Conservation (phyloP, 106 monocot genomes). For the Dactylorhiza incarnata region DNA sequence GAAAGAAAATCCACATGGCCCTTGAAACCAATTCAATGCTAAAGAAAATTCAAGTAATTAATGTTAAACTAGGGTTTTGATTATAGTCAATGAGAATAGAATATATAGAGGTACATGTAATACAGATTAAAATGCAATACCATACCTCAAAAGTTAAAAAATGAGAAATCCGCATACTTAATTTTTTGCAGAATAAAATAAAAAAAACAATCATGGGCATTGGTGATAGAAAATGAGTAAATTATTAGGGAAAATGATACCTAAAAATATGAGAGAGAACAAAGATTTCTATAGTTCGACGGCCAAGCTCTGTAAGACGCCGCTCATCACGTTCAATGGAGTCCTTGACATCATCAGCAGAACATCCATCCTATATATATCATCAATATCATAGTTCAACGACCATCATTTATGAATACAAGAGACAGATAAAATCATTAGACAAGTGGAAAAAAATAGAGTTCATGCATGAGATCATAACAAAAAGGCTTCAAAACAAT, state of each 20-base stretch:
- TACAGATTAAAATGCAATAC: background rate
- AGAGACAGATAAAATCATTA: background rate
- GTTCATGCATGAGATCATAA: background rate
- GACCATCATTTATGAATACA: slow-evolving; percentile 5
- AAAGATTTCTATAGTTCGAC: slow-evolving; percentile 84
- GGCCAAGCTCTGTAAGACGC: slow-evolving; percentile 78
- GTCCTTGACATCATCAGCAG: slow-evolving; percentile 72
- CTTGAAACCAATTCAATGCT: too few relatives aligned
- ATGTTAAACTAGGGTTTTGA: too few relatives aligned
- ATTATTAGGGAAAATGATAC: slow-evolving; percentile 24
- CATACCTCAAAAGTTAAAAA: background rate
- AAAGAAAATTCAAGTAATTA: too few relatives aligned
- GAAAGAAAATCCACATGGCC: too few relatives aligned
- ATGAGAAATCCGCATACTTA: background rate
- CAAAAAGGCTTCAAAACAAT: background rate
- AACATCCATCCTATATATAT: slow-evolving; percentile 56
- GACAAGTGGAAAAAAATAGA: slow-evolving; percentile 8
- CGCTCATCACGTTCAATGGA: slow-evolving; percentile 90
- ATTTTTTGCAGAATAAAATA: background rate
- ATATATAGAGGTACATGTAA: background rate
- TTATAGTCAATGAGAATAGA: background rate
- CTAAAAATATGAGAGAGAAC: slow-evolving; percentile 83
- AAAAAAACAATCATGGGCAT: background rate
- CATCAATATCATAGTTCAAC: slow-evolving; percentile 5
- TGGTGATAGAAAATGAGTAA: background rate